These are phyloP conservation scores for Pyrenophora teres DNA, from an alignment of 2,329 filamentous ascomycete genomes.

Conservation along the genomic window DNA sequence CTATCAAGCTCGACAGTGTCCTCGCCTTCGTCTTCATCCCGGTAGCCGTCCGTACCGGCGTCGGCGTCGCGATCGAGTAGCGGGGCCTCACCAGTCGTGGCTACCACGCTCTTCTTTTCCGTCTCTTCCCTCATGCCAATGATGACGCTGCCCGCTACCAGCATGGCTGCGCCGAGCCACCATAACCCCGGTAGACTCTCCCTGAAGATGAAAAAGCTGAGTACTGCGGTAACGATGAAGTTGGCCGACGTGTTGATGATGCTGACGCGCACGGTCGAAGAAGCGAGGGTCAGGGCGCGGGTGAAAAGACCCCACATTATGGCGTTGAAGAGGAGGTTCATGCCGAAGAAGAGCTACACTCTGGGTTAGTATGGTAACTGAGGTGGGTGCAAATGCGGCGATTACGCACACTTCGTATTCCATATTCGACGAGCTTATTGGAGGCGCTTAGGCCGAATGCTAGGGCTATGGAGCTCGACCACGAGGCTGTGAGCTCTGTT, in stretches of 20 bases:
- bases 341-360: conserved; percentile 69
- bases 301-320: conserved; percentile 88
- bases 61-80: conserved; percentile 24
- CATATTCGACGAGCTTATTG: conserved; percentile 56
- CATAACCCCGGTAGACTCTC: conserved; percentile 74
- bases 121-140: conserved; percentile 71
- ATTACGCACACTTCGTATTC: conserved; percentile 57
- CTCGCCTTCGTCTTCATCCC: conserved; percentile 39
- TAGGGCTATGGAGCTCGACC: conserved; percentile 56
- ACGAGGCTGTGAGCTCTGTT: conserved; percentile 61
- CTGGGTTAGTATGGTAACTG: conserved; percentile 4
- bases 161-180: conserved; percentile 74
- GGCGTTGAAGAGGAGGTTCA: conserved; percentile 76
- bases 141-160: conserved; percentile 78
- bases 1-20: conserved; percentile 38
- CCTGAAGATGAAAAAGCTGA: conserved; percentile 72
- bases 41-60: conserved; percentile 33
- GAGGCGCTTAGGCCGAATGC: conserved; percentile 53
- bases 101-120: conserved; percentile 36
- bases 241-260: conserved; percentile 84
- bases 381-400: not conserved
- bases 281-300: conserved; percentile 72
- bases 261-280: conserved; percentile 77
- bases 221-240: conserved; percentile 76
- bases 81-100: conserved; percentile 28